Base-by-base conservation (phyloP, 305 asterid species). In the Solanum hybrid region DNA sequence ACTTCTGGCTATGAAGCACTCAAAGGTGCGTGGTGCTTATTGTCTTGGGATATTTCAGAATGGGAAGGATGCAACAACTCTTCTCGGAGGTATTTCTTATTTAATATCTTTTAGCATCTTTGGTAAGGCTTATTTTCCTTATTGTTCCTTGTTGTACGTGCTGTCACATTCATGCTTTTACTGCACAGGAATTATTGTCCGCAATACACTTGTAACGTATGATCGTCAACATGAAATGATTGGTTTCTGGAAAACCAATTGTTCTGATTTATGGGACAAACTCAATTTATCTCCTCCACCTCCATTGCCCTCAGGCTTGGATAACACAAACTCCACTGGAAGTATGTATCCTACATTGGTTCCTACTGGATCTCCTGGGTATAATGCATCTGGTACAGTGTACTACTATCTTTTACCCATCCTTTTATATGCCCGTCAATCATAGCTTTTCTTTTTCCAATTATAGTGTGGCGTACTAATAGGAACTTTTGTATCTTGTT, bases 231-330 rank as follows among this genome's bases (percentile, higher is more conserved):
- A 97, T 92, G 98, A 96, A 90, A 95, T 92, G 89, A 89, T 97
- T 91, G 99, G 99, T 86, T 97, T 97, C 92, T 97, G 96, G 99
- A 97, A 97, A 93, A 96, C 99, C 80, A 96, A 96, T 91, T 97
- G 99, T 91, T 96, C 99, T 4, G 95, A 95, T 91, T 94, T 97
- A 89, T 96, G 99, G 99, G 95, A 94, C 91, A 94, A 94, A 89
- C 98, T 97, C 92, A 93, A 94, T 90, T 37, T 91, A 74, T 87
- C 98, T 40, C 88, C 91, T 31, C 88, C 88, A 31, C 89, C 97
- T 88, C 95, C 96, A 64, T 87, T 89, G 64, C 95, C 97, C 89
- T 85, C 93, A 34, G 93, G 87, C 76, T 89, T 86, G 81, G 90
- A 90, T 79, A 86, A 87, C 67, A 87, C 71, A 37, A 94, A 93